A percentile compares a stretch with the other conserved stretches of the same genome.
These are phyloP conservation scores for Phaseolus lunatus DNA, from an alignment of 306 rosid species.

Conservation along the genomic window DNA sequence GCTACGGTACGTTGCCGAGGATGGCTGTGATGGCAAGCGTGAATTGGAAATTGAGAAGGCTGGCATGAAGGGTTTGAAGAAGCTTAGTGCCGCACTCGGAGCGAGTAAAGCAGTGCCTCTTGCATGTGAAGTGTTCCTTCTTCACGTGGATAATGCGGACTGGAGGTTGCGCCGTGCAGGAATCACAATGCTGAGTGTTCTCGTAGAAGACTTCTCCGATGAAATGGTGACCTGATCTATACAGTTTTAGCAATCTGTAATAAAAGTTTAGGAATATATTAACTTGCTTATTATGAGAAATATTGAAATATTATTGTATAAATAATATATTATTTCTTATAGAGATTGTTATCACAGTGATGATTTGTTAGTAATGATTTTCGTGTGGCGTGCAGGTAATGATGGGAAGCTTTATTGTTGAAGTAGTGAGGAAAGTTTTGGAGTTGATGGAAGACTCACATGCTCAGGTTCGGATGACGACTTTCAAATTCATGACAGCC, in stretches of 20 bases:
- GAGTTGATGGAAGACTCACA: constrained; percentile 49
- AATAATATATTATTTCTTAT: neutral
- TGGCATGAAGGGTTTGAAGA: constrained; percentile 48
- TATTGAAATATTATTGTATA: too few species aligned
- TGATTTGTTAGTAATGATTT: neutral
- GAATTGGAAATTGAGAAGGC: constrained; percentile 20
- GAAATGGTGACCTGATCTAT: constrained; percentile 49
- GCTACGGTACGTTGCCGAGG: constrained; percentile 36
- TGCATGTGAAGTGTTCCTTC: constrained; percentile 31
- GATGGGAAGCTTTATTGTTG: constrained; percentile 46
- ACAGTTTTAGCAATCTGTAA: neutral
- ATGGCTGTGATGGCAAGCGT: neutral
- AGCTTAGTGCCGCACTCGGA: constrained; percentile 43
- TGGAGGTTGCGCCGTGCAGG: constrained; percentile 59
- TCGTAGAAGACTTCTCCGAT: constrained; percentile 48
- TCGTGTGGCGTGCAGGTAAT: constrained; percentile 33
- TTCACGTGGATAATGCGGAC: constrained; percentile 40
- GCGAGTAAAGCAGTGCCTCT: constrained; percentile 16
- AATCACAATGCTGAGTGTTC: constrained; percentile 44
- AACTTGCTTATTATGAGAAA: neutral
- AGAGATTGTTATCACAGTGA: neutral
- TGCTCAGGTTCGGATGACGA: constrained; percentile 54
- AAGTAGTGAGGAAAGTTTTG: constrained; percentile 46
- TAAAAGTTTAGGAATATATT: neutral
- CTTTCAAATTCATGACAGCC: constrained; percentile 51